Conservation (phyloP, 306 rosid genomes). For the Gastrolobium bilobum region DNA sequence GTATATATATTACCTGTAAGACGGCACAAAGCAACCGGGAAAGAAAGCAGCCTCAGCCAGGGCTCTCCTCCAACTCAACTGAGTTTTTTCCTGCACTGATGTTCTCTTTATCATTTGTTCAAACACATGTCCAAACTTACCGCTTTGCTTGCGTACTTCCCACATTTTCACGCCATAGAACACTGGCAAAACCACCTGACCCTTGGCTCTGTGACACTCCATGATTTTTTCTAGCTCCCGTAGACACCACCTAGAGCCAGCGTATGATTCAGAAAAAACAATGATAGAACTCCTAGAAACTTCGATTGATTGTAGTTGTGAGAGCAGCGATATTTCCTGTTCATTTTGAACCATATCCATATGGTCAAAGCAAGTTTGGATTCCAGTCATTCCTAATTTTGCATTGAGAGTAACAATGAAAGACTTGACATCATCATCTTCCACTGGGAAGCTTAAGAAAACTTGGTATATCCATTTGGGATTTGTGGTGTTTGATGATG, state of each 20-base stretch:
- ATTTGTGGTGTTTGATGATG: slow-evolving; percentile 3
- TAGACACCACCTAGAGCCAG: neutral
- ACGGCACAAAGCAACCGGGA: neutral
- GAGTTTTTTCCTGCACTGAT: neutral
- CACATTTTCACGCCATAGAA: neutral
- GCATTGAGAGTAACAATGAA: neutral
- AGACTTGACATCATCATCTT: neutral
- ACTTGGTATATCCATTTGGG: no score
- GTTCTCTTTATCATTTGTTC: neutral
- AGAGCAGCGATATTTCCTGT: neutral
- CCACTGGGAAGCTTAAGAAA: neutral
- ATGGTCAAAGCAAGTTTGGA: neutral
- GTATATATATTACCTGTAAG: no score
- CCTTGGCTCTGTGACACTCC: slow-evolving; percentile 1
- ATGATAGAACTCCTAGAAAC: slow-evolving; percentile 2
- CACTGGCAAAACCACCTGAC: neutral
- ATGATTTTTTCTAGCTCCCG: slow-evolving; percentile 1
- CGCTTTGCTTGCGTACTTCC: slow-evolving; percentile 7
- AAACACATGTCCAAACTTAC: slow-evolving; percentile 26
- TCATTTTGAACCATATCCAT: neutral
- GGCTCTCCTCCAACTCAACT: slow-evolving; percentile 12
- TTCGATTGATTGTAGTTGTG: neutral
- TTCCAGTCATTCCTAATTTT: neutral
- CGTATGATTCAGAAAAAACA: neutral
- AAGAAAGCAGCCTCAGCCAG: slow-evolving; percentile 22